Base-by-base conservation (phyloP, 2,329 filamentous ascomycete genomes). In the Rachicladosporium sp. region DNA sequence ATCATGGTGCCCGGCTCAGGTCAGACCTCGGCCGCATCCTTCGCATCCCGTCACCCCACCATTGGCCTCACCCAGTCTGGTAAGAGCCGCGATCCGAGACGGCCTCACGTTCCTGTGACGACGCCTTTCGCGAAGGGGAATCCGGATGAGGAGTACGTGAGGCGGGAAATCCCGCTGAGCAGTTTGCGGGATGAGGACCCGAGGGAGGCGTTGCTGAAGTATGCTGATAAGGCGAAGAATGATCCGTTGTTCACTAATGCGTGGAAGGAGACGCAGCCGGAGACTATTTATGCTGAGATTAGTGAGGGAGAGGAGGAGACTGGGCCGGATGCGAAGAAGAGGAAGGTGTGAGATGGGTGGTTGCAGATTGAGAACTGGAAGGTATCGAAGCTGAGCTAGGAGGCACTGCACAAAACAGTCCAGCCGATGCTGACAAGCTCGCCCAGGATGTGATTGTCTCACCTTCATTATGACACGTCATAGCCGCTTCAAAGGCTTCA, bases 151-250 rank as follows among this genome's bases (percentile, higher is more conserved):
- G 81, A 82, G 53, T 85, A 93, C 58, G 85, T 98, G 45, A 80
- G 80, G 51, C 77, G 89, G 56, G 84, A 83, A 48, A 93, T 96
- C 38, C 86, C 88, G 21, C 71, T 96, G 9, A 89, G 86, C 46
- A 80, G 77, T 46, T 93, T 98, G 85, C 72, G 93, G 35, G 88
- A 98, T 61, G 91, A 98, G 60, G 91, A 98, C 65, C 91, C 91
- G 0, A 71, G 91, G 47, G 91, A 94, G 62, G 91, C 91, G 34
- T 66, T 98, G 55, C 66, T 98, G 44, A 95, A 93, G 66, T 98
- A 96, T 68, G 89, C 87, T 30, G 85, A 93, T 40, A 80, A 93
- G 57, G 87, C 88, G 9, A 78, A 93, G 62, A 89, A 85, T 57
- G 88, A 96, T 57, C 89, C 88, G 1, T 73, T 94, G 52, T 98